Evolutionary conservation across 306 rosid species (phyloP), one percentile per base, ranked within the genome.

Genomic region (Oxytropis ochrocephala): DNA sequence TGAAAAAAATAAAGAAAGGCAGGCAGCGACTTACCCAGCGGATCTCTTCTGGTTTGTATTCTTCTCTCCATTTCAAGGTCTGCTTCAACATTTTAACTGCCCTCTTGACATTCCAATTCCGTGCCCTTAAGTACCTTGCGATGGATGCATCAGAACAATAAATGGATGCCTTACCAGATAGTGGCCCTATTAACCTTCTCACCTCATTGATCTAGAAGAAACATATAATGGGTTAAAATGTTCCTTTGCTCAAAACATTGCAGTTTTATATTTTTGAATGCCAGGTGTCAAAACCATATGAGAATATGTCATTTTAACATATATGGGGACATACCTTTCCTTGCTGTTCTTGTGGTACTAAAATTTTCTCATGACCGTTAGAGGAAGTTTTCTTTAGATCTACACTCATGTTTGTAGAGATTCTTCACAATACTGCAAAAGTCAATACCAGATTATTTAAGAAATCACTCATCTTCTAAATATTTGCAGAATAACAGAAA

Each of bases 51-150:
- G 99, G 97, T 78, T 87, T 94, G 85, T 82, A 75, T 46, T 78
- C 82, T 50, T 74, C 65, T 83, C 97, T 88, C 97, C 99, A 91
- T 72, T 91, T 91, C 51, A 94, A 75, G 70, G 91, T 70, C 72
- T 80, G 87, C 69, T 87, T 85, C 80, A 90, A 82, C 98, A 94
- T 94, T 66, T 87, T 90, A 11, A 79, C 56, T 30, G 98, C 89
- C 76, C 91, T 90, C 88, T 94, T 91, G 78, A 94, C 92, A 80
- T 88, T 87, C 97, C 99, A 90, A 83, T 83, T 87, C 12, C 96
- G 83, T 54, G 99, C 97, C 64, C 78, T 81, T 35, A 94, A 75
- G 73, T 94, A 70, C 79, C 98, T 86, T 16, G 86, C 41, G 67
- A 94, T 85, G 75, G 86, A 84, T 65, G 88, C 85, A 67, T 87